A percentile compares a stretch with the other conserved stretches of the same genome.
Evolutionary conservation across 176 grass and related monocot species (phyloP).

Genomic region (Metroxylon sagu): DNA sequence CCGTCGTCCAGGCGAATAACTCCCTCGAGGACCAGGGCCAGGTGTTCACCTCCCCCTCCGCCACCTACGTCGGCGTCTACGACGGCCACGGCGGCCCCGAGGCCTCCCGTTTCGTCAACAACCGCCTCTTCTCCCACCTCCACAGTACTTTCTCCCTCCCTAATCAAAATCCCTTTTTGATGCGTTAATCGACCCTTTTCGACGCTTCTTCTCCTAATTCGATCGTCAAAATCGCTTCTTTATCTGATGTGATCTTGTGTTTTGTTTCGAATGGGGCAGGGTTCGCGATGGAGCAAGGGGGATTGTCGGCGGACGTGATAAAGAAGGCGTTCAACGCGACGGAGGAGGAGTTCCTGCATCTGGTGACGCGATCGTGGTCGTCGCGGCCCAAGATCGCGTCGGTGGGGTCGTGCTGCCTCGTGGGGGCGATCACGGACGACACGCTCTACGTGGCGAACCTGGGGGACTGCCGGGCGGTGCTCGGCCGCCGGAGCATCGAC

Average conservation of each 20-base stretch:
- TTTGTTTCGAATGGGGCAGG: conserved; percentile 22
- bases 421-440: conserved; percentile 60
- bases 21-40: conserved; percentile 84
- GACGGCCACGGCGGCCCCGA: conserved; percentile 77
- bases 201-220: too few relatives aligned
- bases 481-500: conserved; percentile 42
- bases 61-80: conserved; percentile 69
- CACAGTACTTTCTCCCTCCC: conserved; percentile 31
- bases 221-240: too few relatives aligned
- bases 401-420: conserved; percentile 81
- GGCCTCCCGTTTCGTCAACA: conserved; percentile 64
- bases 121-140: conserved; percentile 53
- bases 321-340: conserved; percentile 49
- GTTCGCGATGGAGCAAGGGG: conserved; percentile 50
- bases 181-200: too few relatives aligned
- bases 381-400: conserved; percentile 54
- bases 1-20: conserved; percentile 72
- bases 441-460: conserved; percentile 79
- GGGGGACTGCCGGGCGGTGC: conserved; percentile 78
- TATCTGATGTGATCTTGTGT: too few relatives aligned
- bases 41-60: conserved; percentile 63
- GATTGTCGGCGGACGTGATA: conserved; percentile 62
- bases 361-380: conserved; percentile 47
- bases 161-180: not conserved
- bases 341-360: conserved; percentile 76